Conservation (phyloP, 2,329 filamentous ascomycete species). For the Penicillium sp. region DNA sequence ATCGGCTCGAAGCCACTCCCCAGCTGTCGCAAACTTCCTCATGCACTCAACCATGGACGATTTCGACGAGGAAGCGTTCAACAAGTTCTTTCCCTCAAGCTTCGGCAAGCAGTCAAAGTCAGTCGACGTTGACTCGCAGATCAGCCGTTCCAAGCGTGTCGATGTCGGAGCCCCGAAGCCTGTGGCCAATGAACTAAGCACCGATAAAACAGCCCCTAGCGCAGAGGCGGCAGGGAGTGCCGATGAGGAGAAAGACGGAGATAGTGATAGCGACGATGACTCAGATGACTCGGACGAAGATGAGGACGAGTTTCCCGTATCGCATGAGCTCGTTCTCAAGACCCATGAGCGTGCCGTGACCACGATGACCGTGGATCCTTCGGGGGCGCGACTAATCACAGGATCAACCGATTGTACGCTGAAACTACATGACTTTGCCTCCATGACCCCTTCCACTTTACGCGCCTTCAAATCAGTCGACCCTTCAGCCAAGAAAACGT, state of each 20-base stretch:
- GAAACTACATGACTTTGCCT: slow-evolving; percentile 91
- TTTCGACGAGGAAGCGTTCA: slow-evolving; percentile 47
- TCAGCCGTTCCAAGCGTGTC: slow-evolving; percentile 69
- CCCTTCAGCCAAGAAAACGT: slow-evolving; percentile 71
- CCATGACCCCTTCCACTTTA: slow-evolving; percentile 91
- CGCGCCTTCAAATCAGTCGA: slow-evolving; percentile 91
- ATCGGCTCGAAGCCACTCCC: slow-evolving; percentile 12
- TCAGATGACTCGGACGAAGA: slow-evolving; percentile 58
- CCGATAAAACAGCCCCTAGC: slow-evolving; percentile 23
- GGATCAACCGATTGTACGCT: slow-evolving; percentile 86
- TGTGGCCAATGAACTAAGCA: slow-evolving; percentile 26
- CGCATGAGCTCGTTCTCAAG: slow-evolving; percentile 88
- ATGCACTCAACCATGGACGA: slow-evolving; percentile 35
- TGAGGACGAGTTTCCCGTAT: slow-evolving; percentile 84
- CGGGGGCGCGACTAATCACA: slow-evolving; percentile 80
- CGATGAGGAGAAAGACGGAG: slow-evolving; percentile 32
- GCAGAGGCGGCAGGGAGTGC: slow-evolving; percentile 24
- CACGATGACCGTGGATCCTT: slow-evolving; percentile 75
- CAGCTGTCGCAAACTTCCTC: slow-evolving; percentile 7
- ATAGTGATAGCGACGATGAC: slow-evolving; percentile 46
- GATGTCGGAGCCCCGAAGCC: slow-evolving; percentile 39
- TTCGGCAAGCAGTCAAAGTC: slow-evolving; percentile 80
- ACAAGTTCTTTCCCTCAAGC: slow-evolving; percentile 67
- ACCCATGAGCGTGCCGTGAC: slow-evolving; percentile 88
- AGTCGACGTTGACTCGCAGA: slow-evolving; percentile 72